phyloP scores from a whole-genome alignment of 2,329 filamentous ascomycete species.

The Volutella citrinella region DNA sequence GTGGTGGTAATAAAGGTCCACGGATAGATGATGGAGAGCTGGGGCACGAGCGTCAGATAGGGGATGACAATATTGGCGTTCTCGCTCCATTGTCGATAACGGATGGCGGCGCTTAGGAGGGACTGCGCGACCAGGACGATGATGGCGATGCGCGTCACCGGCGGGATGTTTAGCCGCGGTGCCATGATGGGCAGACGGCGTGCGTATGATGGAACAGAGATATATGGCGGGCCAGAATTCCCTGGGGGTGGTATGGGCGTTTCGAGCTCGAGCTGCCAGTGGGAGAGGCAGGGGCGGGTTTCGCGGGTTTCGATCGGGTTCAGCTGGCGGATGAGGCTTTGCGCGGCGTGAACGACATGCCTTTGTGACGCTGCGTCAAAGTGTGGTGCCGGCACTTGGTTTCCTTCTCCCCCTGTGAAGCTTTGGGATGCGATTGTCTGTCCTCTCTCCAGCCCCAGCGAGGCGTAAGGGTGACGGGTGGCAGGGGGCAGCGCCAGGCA shows the following conservation, averaged over 20 bases:
- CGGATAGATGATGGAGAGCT: constrained; percentile 79
- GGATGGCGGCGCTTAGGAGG: constrained; percentile 75
- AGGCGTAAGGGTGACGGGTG: constrained; percentile 10
- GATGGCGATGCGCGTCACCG: constrained; percentile 81
- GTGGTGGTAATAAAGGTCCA: constrained; percentile 89
- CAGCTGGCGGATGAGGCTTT: too few species aligned
- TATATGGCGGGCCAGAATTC: constrained; percentile 11
- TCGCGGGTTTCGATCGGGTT: too few species aligned
- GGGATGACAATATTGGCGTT: constrained; percentile 70
- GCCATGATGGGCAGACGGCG: too few species aligned
- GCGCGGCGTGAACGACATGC: too few species aligned
- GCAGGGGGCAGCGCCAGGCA: background rate
- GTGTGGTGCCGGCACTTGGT: constrained; percentile 8
- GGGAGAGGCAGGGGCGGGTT: too few species aligned
- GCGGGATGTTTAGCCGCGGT: constrained; percentile 85
- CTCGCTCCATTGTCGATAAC: constrained; percentile 66
- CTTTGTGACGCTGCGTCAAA: constrained; percentile 1
- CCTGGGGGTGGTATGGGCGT: too few species aligned
- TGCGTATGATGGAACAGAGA: constrained; percentile 31
- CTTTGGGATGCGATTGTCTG: constrained; percentile 17
- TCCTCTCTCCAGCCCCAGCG: constrained; percentile 24
- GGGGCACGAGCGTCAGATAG: constrained; percentile 84
- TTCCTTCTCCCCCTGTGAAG: constrained; percentile 17
- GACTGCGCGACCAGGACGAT: constrained; percentile 73
- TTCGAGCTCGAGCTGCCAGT: too few species aligned